Conservation (phyloP, 148 eudicot species). For the Chenopodium suecicum region DNA sequence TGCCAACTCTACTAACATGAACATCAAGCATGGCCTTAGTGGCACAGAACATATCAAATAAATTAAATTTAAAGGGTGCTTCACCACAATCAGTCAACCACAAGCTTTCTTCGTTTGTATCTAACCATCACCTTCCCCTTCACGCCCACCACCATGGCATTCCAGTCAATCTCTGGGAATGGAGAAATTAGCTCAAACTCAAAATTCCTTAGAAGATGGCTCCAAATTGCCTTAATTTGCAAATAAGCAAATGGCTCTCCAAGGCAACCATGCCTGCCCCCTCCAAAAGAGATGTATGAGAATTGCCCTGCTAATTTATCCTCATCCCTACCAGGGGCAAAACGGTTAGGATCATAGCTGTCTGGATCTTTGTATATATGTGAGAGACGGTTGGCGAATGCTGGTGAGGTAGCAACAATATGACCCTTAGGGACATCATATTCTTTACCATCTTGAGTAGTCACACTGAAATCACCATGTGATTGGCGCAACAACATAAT, state of each 20-base stretch:
- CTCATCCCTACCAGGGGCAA: slow-evolving; percentile 80
- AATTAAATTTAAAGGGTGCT: neutral
- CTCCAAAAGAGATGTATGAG: slow-evolving; percentile 86
- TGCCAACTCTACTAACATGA: neutral
- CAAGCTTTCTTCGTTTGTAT: slow-evolving; percentile 38
- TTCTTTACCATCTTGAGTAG: slow-evolving; percentile 75
- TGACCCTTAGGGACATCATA: slow-evolving; percentile 96
- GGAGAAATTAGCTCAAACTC: slow-evolving; percentile 90
- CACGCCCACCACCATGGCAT: slow-evolving; percentile 46
- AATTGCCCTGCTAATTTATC: slow-evolving; percentile 85
- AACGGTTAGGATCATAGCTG: slow-evolving; percentile 79
- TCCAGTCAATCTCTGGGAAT: slow-evolving; percentile 97
- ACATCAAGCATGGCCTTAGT: neutral
- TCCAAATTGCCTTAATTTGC: slow-evolving; percentile 95
- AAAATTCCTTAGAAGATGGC: slow-evolving; percentile 85
- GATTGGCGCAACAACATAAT: slow-evolving; percentile 85
- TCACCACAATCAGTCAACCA: slow-evolving; percentile 19
- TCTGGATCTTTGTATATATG: slow-evolving; percentile 77
- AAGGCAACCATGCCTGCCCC: slow-evolving; percentile 92
- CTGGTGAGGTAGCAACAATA: slow-evolving; percentile 93
- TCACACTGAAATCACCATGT: slow-evolving; percentile 80
- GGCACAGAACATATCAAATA: neutral
- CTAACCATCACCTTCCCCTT: slow-evolving; percentile 43
- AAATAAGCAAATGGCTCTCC: slow-evolving; percentile 96
- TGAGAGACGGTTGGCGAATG: slow-evolving; percentile 90